A percentile compares a stretch with the other conserved stretches of the same genome.
Evolutionary conservation across 495 filamentous ascomycete genomes (phyloP).

Genomic region (Aspergillus leporis): DNA sequence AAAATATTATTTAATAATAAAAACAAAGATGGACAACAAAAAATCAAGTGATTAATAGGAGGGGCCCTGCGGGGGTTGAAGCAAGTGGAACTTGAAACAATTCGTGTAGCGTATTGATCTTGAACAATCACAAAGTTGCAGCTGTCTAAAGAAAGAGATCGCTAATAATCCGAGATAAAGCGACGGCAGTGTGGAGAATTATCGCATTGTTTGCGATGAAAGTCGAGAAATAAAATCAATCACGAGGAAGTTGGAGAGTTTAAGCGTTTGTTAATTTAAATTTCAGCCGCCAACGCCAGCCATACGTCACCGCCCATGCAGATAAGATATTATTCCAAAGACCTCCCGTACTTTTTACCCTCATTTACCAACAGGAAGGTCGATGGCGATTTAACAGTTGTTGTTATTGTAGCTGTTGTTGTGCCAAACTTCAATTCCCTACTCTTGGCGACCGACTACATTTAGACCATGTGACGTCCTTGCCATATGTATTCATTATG

Average conservation of each 20-base stretch:
- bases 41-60: background rate
- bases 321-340: too few relatives aligned
- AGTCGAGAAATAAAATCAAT: background rate
- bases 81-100: conserved; percentile 10
- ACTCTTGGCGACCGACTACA: too few relatives aligned
- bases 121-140: background rate
- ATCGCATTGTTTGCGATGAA: background rate
- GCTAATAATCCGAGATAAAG: background rate
- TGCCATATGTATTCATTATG: too few relatives aligned
- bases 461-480: background rate
- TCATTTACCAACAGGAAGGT: background rate
- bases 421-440: too few relatives aligned
- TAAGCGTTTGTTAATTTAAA: background rate
- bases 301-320: conserved; percentile 4
- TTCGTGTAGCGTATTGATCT: background rate
- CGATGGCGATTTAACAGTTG: too few relatives aligned
- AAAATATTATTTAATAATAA: background rate
- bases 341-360: background rate
- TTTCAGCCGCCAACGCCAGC: conserved; percentile 1
- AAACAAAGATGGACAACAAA: conserved; percentile 1
- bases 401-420: too few relatives aligned
- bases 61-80: conserved; percentile 5
- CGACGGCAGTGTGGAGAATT: background rate
- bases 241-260: background rate
- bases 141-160: background rate